Base-by-base conservation (phyloP, 176 grass and related monocot species). In the Ananas comosus region DNA sequence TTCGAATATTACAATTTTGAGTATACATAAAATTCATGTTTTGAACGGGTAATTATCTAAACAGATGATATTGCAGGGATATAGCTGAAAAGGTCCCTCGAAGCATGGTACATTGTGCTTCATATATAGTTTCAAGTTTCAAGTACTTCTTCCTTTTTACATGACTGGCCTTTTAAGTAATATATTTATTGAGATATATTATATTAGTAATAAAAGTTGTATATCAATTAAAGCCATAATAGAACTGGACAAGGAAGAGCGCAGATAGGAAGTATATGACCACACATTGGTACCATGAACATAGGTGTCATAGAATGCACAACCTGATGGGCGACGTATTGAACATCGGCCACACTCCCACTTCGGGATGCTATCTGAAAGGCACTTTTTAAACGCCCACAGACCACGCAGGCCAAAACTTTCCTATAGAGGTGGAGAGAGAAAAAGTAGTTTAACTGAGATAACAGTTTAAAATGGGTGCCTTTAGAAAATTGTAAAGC, bases 261-360 rank as follows among this genome's bases (percentile, higher is more conserved):
- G 4, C 33, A 21, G 21, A 61, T 12, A 53, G 10, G 10, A 54
- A 48, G 53, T 56, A 58, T 17, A 13, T 25, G 61, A 72, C 4
- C 11, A 50, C 16, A 58, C 6, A 16, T 72, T 42, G 4, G 48
- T 59, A 48, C 13, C 51, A 58, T 72, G 19, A 18, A n/a, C 51
- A 51, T 3, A 73, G 18, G n/a, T 21, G 22, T 51, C 14, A 29
- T 19, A 24, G 18, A 49, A 61, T 51, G 70, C 47, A 76, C 65
- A 54, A 96, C 92, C 92, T 96, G 88, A 83, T 97, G 93, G 53
- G 93, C 86, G 77, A 97, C 93, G 83, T 97, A 97, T 73, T 97
- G 88, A 80, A 97, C 89, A 80, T 97, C 93, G 50, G 93, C 93
- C 64, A 97, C 79, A 74, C 83, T 97, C 83, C 93, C 93, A 81